Evolutionary conservation across 805 yeast genomes (phyloP).

Genomic region (Cyberlindnera amylophila): DNA sequence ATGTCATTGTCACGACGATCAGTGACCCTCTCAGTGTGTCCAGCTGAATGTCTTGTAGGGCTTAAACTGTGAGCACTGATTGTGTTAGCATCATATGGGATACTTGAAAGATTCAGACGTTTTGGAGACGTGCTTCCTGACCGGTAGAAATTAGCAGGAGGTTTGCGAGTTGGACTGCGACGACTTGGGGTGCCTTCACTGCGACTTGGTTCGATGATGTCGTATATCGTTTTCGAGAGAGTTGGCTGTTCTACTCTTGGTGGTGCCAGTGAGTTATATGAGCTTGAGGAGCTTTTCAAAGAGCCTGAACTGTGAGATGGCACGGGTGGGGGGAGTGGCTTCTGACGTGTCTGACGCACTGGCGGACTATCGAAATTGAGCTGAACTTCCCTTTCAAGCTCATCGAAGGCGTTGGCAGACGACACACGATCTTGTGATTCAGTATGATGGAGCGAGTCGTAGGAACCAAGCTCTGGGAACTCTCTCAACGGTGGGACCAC

Average conservation of each 20-base stretch:
- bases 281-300: constrained; percentile 4
- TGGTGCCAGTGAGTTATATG: constrained; percentile 13
- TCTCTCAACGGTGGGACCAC: constrained; percentile 3
- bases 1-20: constrained; percentile 26
- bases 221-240: constrained; percentile 15
- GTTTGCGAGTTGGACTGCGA: constrained; percentile 22
- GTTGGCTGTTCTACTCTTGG: constrained; percentile 14
- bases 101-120: constrained; percentile 11
- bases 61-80: constrained; percentile 6
- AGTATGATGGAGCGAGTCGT: neutral
- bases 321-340: constrained; percentile 24
- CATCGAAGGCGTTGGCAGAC: constrained; percentile 28
- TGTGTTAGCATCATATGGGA: constrained; percentile 25
- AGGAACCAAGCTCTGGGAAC: constrained; percentile 3
- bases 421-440: constrained; percentile 11
- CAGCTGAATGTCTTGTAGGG: constrained; percentile 2
- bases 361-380: constrained; percentile 23
- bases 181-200: constrained; percentile 3
- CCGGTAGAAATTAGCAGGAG: constrained; percentile 17
- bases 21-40: constrained; percentile 2
- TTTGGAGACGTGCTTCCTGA: constrained; percentile 19
- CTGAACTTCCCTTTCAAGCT: constrained; percentile 32
- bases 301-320: constrained; percentile 26
- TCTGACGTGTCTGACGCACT: neutral
- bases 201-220: constrained; percentile 21